Conservation (phyloP, 495 filamentous ascomycete genomes). For the Entonaema liquescens region DNA sequence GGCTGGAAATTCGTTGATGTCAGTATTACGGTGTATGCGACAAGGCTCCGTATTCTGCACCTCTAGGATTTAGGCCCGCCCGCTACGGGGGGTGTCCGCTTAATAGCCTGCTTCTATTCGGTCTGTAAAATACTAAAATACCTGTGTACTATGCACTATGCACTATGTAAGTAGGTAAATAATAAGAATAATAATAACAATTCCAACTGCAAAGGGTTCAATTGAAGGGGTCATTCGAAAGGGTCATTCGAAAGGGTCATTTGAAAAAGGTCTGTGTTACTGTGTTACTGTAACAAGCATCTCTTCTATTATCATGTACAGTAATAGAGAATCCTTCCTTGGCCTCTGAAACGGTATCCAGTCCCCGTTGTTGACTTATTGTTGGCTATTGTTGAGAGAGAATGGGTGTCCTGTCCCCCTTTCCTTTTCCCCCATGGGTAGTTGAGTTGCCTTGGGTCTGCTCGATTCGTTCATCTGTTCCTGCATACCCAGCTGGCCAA, state of each 20-base stretch:
- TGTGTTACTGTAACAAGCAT: conserved; percentile 31
- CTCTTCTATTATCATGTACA: conserved; percentile 9
- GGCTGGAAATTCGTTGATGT: conserved; percentile 35
- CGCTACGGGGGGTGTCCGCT: conserved; percentile 17
- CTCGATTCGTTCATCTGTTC: conserved; percentile 19
- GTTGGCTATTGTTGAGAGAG: conserved; percentile 22
- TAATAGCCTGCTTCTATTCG: conserved; percentile 2
- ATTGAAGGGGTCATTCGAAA: neutral
- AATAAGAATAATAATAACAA: neutral
- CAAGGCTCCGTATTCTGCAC: conserved; percentile 32
- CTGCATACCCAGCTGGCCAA: conserved; percentile 13
- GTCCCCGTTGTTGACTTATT: neutral
- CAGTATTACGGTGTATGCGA: conserved; percentile 39
- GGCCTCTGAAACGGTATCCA: conserved; percentile 23
- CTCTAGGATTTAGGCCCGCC: conserved; percentile 23
- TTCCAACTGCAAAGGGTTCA: neutral
- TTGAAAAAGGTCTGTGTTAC: neutral
- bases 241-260: neutral
- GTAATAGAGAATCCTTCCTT: conserved; percentile 31
- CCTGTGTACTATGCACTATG: too few relatives aligned
- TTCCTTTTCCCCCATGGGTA: conserved; percentile 14
- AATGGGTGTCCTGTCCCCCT: conserved; percentile 3
- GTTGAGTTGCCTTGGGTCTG: neutral
- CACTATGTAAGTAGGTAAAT: neutral
- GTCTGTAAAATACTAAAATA: neutral